phyloP scores from a whole-genome alignment of 768 basidiomycete species.

The Kwoniella sp. region DNA sequence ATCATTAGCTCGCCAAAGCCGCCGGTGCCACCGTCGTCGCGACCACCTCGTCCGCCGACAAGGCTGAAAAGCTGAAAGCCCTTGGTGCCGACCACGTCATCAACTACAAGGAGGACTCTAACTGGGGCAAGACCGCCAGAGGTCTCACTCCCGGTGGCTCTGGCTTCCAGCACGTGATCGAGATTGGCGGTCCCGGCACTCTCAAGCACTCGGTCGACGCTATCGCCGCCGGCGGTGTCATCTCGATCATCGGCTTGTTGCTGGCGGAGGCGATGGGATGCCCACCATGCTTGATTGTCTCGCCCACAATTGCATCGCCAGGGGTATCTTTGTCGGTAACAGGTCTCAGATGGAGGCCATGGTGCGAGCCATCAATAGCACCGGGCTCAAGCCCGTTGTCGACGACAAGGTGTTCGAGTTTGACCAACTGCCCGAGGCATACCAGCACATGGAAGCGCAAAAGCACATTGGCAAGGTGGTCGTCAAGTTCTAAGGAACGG shows the following conservation, averaged over 20 bases:
- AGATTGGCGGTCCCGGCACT: slow-evolving; percentile 26
- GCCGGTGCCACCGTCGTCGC: slow-evolving; percentile 18
- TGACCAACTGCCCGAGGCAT: slow-evolving; percentile 56
- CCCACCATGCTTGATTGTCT: slow-evolving; percentile 8
- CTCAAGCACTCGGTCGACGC: slow-evolving; percentile 22
- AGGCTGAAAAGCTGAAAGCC: slow-evolving; percentile 13
- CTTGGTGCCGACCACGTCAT: slow-evolving; percentile 26
- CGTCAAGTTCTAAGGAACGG: slow-evolving; percentile 38
- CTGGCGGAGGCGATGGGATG: slow-evolving; percentile 2
- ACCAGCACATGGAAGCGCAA: slow-evolving; percentile 56
- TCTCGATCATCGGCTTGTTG: slow-evolving; percentile 23
- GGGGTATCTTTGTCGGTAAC: slow-evolving; percentile 14
- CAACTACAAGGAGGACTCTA: slow-evolving; percentile 20
- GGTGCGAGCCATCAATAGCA: slow-evolving; percentile 10
- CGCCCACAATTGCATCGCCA: slow-evolving; percentile 5
- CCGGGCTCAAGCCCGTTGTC: slow-evolving; percentile 33
- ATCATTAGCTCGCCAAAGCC: slow-evolving; percentile 23
- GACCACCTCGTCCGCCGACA: slow-evolving; percentile 20
- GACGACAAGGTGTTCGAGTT: slow-evolving; percentile 60
- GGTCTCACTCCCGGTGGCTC: slow-evolving; percentile 14
- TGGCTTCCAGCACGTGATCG: slow-evolving; percentile 28
- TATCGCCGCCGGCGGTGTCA: slow-evolving; percentile 17
- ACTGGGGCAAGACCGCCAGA: slow-evolving; percentile 18
- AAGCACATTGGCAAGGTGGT: slow-evolving; percentile 62
- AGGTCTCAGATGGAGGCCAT: slow-evolving; percentile 12